phyloP scores from a whole-genome alignment of 495 filamentous ascomycete genomes.

The Aspergillus hancockii region DNA sequence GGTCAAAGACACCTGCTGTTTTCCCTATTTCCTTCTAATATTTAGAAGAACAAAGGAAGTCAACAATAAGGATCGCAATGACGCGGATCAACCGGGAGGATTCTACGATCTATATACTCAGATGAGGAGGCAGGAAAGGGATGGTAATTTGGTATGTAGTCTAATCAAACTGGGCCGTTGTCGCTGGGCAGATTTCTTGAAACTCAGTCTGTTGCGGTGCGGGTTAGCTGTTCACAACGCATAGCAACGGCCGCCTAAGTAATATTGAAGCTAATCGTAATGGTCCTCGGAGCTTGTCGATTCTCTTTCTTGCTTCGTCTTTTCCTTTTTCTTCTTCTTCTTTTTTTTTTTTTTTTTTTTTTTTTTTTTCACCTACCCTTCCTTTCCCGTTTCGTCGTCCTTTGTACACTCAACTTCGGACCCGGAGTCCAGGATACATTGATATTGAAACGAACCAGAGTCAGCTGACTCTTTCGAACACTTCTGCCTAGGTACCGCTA shows the following conservation, averaged over 20 bases:
- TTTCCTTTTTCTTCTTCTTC: background rate
- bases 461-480: background rate
- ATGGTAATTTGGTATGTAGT: conserved; percentile 21
- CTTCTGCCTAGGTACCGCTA: background rate
- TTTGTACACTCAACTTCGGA: background rate
- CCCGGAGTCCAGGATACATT: background rate
- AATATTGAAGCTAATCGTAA: conserved; percentile 7
- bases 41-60: background rate
- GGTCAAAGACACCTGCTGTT: background rate
- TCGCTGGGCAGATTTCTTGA: conserved; percentile 17
- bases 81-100: conserved; percentile 11
- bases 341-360: background rate
- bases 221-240: conserved; percentile 14
- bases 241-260: conserved; percentile 21
- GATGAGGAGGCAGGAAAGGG: conserved; percentile 22
- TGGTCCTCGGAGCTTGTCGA: conserved; percentile 1
- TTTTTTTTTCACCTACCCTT: background rate
- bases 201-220: conserved; percentile 9
- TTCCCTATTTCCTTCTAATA: background rate
- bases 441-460: background rate
- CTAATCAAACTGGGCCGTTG: conserved; percentile 20
- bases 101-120: conserved; percentile 23
- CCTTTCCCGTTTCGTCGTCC: background rate
- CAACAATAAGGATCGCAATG: background rate
- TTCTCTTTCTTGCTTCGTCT: background rate